Conservation (phyloP, 1,284 basidiomycete genomes). For the Ustilago esculenta region DNA sequence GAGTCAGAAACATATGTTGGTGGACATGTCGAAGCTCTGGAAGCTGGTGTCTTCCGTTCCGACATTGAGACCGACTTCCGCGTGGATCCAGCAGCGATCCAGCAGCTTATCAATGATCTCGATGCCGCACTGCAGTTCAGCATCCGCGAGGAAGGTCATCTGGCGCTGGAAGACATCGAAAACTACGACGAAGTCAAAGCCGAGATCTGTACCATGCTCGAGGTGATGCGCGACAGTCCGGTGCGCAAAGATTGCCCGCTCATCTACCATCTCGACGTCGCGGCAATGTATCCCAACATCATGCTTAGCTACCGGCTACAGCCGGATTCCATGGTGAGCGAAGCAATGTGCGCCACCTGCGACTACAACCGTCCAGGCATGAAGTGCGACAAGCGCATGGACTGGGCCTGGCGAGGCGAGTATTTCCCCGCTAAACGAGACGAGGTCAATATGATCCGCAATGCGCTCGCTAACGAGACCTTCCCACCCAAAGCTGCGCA, state of each 20-base stretch:
- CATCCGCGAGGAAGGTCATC: conserved; percentile 86
- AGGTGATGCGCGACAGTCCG: conserved; percentile 90
- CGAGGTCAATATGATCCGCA: conserved; percentile 99
- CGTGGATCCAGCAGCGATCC: conserved; percentile 85
- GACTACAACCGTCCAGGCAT: conserved; percentile 98
- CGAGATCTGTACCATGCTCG: conserved; percentile 81
- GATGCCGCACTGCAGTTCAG: conserved; percentile 91
- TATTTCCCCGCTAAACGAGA: conserved; percentile 97
- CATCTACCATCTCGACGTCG: conserved; percentile 98
- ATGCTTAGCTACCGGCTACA: conserved; percentile 99
- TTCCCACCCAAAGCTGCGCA: conserved; percentile 85
- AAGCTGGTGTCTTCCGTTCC: conserved; percentile 96
- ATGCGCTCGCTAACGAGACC: conserved; percentile 91
- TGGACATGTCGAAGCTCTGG: conserved; percentile 97
- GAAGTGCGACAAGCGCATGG: conserved; percentile 89
- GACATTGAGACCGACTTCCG: conserved; percentile 97
- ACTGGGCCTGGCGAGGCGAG: conserved; percentile 99
- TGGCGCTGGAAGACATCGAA: conserved; percentile 82
- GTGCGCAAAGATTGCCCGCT: conserved; percentile 88
- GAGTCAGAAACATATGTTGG: conserved; percentile 99
- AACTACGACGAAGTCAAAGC: conserved; percentile 94
- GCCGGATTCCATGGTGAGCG: conserved; percentile 96
- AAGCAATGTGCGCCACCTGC: conserved; percentile 95
- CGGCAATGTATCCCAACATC: conserved; percentile 99
- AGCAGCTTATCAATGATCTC: conserved; percentile 92